Evolutionary conservation across 768 basidiomycete genomes (phyloP), one percentile per base, ranked within the genome.

Genomic region (Mycena venus): DNA sequence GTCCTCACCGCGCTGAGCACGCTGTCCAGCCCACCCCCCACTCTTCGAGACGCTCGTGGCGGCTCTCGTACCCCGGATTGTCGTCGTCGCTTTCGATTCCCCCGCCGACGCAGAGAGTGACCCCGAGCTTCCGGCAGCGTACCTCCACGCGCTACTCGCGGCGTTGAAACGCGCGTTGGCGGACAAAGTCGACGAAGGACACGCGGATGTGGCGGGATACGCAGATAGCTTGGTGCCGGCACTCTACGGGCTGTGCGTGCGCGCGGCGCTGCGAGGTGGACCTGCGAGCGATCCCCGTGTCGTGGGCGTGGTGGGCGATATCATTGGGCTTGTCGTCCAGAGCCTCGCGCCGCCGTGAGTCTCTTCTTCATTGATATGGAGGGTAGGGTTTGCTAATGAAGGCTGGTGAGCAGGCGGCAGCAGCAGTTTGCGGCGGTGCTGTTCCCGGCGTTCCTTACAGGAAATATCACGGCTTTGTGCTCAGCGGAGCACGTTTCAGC

Each of bases 31-130:
- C 91, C 92, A 47, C 88, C 93, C n/a, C 0, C 86, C 90, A 17
- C 88, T 99, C n/a, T 99, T 98, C 82, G 95, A 96, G 79, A 92
- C 88, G 6, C 88, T 99, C 31, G 91, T 96, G 64, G 88, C 93
- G 4, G 95, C 96, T 82, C 86, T 99, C 34, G 94, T 95, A 60
- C 78, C 93, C 0, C 82, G 94, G n/a, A 92, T 91, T 75, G 80
- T 88, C 55, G 79, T 85, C 7, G 71, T 82, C 49, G 40, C 69
- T 53, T 19, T 75, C 68, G 53, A 23, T 3, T 15, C 42, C 44
- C 29, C 49, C 4, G 23, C 58, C 3, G 77, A 74, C 14, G 81
- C 73, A 7, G 90, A 91, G 40, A 7, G 25, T 4, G 42, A 60
- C 23, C 36, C 77, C 2, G 94, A 97, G 80, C 88, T 91, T 15